phyloP scores from a whole-genome alignment of 1,139 yeast species.

The Yamadazyma aaseri region DNA sequence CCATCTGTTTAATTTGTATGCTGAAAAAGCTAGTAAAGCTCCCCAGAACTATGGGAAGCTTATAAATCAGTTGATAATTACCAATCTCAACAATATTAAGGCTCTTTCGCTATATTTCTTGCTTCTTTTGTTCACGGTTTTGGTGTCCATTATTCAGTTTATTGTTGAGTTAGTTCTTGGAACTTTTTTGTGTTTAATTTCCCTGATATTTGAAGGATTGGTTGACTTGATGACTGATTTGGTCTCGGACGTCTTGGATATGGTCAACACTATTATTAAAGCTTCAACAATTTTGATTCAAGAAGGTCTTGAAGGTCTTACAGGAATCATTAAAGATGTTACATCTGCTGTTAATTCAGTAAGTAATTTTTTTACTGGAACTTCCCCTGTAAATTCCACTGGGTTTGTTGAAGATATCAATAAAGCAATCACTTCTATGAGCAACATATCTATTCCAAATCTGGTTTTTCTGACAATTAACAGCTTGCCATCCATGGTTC shows the following conservation, averaged over 20 bases:
- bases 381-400: constrained; percentile 30
- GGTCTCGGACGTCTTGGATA: constrained; percentile 58
- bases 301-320: constrained; percentile 10
- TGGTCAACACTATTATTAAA: constrained; percentile 45
- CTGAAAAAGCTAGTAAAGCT: constrained; percentile 4
- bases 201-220: constrained; percentile 71
- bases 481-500: constrained; percentile 44
- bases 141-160: constrained; percentile 62
- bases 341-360: constrained; percentile 13
- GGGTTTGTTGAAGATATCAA: constrained; percentile 40
- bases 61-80: constrained; percentile 51
- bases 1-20: constrained; percentile 14
- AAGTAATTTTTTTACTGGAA: constrained; percentile 54
- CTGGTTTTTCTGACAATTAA: constrained; percentile 55
- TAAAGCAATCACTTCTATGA: constrained; percentile 55
- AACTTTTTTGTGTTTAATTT: constrained; percentile 78
- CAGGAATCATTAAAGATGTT: constrained; percentile 7
- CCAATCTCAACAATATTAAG: constrained; percentile 46
- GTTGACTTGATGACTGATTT: constrained; percentile 69
- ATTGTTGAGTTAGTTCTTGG: constrained; percentile 74
- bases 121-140: constrained; percentile 48
- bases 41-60: constrained; percentile 44
- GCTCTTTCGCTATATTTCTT: constrained; percentile 32
- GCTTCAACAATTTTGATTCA: constrained; percentile 14
- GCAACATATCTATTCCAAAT: constrained; percentile 61